These are phyloP conservation scores for Suillus variegatus DNA, from an alignment of 768 basidiomycete species.

Conservation along the genomic window DNA sequence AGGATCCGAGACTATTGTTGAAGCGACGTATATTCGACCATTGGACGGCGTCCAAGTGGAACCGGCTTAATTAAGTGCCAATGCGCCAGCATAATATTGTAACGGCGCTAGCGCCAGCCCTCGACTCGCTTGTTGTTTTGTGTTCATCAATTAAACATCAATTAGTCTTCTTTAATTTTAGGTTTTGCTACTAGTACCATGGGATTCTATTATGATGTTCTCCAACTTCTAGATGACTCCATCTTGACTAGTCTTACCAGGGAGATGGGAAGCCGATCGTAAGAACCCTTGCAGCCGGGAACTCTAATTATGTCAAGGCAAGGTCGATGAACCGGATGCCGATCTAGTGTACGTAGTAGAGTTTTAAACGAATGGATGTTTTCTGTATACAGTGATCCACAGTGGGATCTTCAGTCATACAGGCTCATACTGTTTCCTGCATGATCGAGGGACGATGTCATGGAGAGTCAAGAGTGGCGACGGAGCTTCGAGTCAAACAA, in stretches of 20 bases:
- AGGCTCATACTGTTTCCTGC: not conserved
- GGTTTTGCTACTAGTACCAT: no score
- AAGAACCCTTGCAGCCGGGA: no score
- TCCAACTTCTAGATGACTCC: no score
- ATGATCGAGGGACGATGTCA: not conserved
- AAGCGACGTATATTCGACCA: constrained; percentile 48
- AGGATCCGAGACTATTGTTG: constrained; percentile 53
- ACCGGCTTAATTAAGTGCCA: constrained; percentile 12
- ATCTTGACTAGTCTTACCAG: no score
- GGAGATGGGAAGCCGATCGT: no score
- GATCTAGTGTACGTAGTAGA: not conserved
- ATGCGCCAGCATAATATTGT: not conserved
- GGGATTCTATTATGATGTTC: no score
- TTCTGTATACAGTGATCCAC: not conserved
- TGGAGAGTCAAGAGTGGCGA: not conserved
- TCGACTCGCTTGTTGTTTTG: not conserved
- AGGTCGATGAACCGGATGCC: not conserved
- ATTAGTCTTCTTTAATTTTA: no score
- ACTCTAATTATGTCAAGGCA: not conserved
- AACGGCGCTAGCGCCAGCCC: not conserved
- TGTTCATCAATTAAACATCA: not conserved
- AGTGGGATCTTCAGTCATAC: not conserved
- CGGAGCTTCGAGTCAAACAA: not conserved
- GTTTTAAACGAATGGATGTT: not conserved
- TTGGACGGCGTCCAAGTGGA: constrained; percentile 51